Conservation (phyloP, 2,329 filamentous ascomycete genomes). For the Exophiala spinifera region DNA sequence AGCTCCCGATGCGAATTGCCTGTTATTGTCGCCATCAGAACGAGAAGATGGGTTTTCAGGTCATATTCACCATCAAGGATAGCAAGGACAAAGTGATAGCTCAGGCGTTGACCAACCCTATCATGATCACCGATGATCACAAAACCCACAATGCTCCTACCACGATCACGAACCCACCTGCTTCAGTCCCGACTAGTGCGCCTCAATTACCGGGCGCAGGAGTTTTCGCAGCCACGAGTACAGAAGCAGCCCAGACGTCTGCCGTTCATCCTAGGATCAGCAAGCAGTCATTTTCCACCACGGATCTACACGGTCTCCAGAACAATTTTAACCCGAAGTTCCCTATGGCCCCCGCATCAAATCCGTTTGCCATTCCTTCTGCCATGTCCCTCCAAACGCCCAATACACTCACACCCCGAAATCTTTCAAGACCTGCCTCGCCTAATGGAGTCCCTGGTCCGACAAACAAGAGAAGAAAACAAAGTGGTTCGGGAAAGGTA, state of each 20-base stretch:
- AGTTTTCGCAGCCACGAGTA: slow-evolving; percentile 36
- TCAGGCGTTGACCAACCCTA: slow-evolving; percentile 79
- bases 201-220: slow-evolving; percentile 43
- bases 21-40: slow-evolving; percentile 95
- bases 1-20: slow-evolving; percentile 90
- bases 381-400: slow-evolving; percentile 41
- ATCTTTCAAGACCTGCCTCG: slow-evolving; percentile 70
- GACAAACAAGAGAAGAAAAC: slow-evolving; percentile 76
- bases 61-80: slow-evolving; percentile 94
- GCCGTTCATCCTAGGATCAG: slow-evolving; percentile 33
- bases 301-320: slow-evolving; percentile 61
- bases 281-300: slow-evolving; percentile 56
- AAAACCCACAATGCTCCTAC: slow-evolving; percentile 67
- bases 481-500: slow-evolving; percentile 65
- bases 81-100: slow-evolving; percentile 71
- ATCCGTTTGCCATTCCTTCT: slow-evolving; percentile 40
- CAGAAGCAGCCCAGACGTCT: slow-evolving; percentile 11
- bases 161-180: slow-evolving; percentile 33
- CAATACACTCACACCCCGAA: slow-evolving; percentile 56
- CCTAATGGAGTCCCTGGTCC: slow-evolving; percentile 64
- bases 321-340: slow-evolving; percentile 49
- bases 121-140: slow-evolving; percentile 97
- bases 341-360: slow-evolving; percentile 34
- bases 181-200: slow-evolving; percentile 37
- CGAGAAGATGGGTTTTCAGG: slow-evolving; percentile 86